Conservation (phyloP, 441 rosid genomes). For the Dalechampia spathulata region DNA sequence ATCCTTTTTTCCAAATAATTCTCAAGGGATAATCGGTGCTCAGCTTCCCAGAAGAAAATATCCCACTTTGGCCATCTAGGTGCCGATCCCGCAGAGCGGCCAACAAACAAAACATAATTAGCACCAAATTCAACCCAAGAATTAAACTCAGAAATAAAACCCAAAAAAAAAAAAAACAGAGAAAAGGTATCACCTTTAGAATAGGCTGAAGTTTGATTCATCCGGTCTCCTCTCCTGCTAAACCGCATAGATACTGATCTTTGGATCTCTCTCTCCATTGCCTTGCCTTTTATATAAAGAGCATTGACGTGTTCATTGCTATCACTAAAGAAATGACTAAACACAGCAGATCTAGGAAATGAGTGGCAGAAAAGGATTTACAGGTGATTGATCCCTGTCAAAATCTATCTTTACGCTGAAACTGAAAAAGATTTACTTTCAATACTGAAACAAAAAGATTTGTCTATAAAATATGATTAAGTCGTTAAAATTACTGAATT, state of each 20-base stretch:
- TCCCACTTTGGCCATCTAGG: slow-evolving; percentile 46
- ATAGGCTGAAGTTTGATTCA: slow-evolving; percentile 15
- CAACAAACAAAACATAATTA: slow-evolving; percentile 3
- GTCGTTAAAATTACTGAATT: too few species aligned
- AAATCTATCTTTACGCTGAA: too few species aligned
- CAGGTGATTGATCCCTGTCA: too few species aligned
- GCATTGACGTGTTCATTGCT: background rate
- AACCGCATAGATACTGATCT: slow-evolving; percentile 45
- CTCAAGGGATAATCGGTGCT: slow-evolving; percentile 43
- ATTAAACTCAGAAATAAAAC: background rate
- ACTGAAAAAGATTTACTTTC: too few species aligned
- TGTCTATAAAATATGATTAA: too few species aligned
- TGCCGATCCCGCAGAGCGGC: too few species aligned
- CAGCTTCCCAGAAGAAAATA: slow-evolving; percentile 42
- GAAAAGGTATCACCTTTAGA: slow-evolving; percentile 32
- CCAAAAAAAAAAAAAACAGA: background rate
- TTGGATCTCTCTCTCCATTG: slow-evolving; percentile 49
- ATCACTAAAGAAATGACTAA: background rate
- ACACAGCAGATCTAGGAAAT: background rate
- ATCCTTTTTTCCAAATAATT: slow-evolving; percentile 65
- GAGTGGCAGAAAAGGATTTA: background rate
- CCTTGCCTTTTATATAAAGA: background rate
- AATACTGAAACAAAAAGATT: too few species aligned
- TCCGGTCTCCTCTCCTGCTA: slow-evolving; percentile 57
- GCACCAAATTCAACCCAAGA: background rate